A percentile compares a stretch with the other conserved stretches of the same genome.
Conservation (phyloP, 2,329 filamentous ascomycete species). For the Neopestalotiopsis rosae region DNA sequence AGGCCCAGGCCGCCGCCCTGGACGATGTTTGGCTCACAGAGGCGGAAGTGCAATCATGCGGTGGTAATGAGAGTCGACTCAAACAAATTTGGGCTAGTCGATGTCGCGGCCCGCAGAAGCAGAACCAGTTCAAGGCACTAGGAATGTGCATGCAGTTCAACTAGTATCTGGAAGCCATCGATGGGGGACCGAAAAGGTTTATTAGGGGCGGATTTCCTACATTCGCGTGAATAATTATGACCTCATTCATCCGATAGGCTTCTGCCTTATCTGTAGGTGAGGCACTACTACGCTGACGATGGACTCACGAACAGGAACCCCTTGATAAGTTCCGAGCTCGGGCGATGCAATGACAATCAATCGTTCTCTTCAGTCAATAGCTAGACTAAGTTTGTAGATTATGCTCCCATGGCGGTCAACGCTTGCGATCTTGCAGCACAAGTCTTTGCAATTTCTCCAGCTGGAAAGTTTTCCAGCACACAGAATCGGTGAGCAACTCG, state of each 20-base stretch:
- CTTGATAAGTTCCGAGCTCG: no score
- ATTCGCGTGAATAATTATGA: no score
- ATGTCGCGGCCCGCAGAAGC: conserved; percentile 1
- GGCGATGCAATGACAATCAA: no score
- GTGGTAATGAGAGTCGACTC: not conserved
- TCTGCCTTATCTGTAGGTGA: no score
- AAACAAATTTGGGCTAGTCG: not conserved
- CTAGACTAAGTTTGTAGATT: no score
- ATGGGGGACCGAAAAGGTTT: no score
- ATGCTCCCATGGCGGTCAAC: no score
- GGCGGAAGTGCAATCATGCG: not conserved
- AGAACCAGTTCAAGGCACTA: not conserved
- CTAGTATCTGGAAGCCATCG: not conserved
- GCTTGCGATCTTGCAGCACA: not conserved
- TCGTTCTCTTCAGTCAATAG: no score
- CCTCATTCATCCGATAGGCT: no score
- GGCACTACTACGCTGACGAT: no score
- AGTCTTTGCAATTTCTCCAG: conserved; percentile 8
- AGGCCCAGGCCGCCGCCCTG: not conserved
- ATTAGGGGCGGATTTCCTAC: no score
- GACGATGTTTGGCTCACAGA: not conserved
- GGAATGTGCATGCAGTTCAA: not conserved
- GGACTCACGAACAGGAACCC: no score
- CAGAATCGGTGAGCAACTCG: conserved; percentile 43
- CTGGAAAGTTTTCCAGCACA: conserved; percentile 39